A percentile compares a stretch with the other conserved stretches of the same genome.
Conservation (phyloP, 768 basidiomycete genomes). For the Terana coerulea region DNA sequence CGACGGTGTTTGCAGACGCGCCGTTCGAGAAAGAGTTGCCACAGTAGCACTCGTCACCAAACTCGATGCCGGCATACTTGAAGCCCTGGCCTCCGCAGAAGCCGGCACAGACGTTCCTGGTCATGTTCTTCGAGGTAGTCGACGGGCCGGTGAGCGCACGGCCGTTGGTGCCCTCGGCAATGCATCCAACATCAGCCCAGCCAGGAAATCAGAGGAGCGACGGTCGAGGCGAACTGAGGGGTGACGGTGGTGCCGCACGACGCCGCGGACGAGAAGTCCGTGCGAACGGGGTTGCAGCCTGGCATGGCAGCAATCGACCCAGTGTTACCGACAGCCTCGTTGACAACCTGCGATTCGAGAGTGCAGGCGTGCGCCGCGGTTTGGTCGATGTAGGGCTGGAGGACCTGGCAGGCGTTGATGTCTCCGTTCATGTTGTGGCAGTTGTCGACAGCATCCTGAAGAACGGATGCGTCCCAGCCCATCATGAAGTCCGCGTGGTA, state of each 20-base stretch:
- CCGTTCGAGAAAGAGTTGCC: constrained; percentile 21
- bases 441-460: constrained; percentile 22
- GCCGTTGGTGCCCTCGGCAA: constrained; percentile 22
- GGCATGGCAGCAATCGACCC: constrained; percentile 19
- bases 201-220: constrained; percentile 14
- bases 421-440: constrained; percentile 23
- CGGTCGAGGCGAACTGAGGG: constrained; percentile 13
- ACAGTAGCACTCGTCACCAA: constrained; percentile 23
- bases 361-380: constrained; percentile 18
- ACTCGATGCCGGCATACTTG: constrained; percentile 26
- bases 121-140: constrained; percentile 20
- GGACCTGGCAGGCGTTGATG: constrained; percentile 19
- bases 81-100: constrained; percentile 24
- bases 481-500: constrained; percentile 24
- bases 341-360: constrained; percentile 15
- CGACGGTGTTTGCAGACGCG: constrained; percentile 14
- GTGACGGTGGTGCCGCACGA: constrained; percentile 9
- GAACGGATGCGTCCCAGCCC: constrained; percentile 19
- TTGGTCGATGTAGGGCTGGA: constrained; percentile 18
- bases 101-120: constrained; percentile 17
- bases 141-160: constrained; percentile 20
- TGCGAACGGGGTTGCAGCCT: constrained; percentile 22
- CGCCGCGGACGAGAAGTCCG: constrained; percentile 7
- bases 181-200: constrained; percentile 21
- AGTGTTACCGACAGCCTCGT: constrained; percentile 17